phyloP scores from a whole-genome alignment of 139 green algal species.

The Zygnema circumcarinatum region DNA sequence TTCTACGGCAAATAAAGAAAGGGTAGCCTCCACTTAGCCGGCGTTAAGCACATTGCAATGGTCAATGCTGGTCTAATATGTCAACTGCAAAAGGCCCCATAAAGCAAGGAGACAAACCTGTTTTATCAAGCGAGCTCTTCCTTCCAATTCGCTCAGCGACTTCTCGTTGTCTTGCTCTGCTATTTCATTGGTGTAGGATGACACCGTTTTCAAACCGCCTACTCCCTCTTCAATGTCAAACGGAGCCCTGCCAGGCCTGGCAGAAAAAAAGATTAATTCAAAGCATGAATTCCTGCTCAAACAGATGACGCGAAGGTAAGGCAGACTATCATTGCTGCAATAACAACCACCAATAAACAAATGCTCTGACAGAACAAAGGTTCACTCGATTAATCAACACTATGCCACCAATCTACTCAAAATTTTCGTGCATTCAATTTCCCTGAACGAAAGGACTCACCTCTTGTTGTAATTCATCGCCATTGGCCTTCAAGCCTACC shows the following conservation, averaged over 20 bases:
- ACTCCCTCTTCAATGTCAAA: neutral
- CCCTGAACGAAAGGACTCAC: neutral
- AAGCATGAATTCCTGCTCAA: neutral
- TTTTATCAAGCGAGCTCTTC: conserved; percentile 22
- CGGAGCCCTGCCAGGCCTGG: neutral
- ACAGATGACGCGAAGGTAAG: no score
- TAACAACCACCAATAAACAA: neutral
- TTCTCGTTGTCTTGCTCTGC: conserved; percentile 27
- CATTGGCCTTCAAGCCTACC: neutral
- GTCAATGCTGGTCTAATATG: no score
- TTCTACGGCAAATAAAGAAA: neutral
- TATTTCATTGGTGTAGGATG: conserved; percentile 3
- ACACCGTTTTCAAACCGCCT: conserved; percentile 1
- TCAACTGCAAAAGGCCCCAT: no score
- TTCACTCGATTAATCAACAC: neutral
- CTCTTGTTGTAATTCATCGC: neutral
- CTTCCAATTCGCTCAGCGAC: conserved; percentile 32
- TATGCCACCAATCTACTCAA: neutral
- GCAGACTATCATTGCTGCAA: no score
- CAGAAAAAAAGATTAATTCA: neutral
- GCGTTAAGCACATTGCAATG: no score
- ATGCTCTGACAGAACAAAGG: neutral
- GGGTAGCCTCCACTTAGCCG: neutral
- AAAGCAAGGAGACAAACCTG: neutral
- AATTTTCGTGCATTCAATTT: neutral